A percentile compares a stretch with the other conserved stretches of the same genome.
Conservation (phyloP, 331 rosid species). For the Stylosanthes scabra region DNA sequence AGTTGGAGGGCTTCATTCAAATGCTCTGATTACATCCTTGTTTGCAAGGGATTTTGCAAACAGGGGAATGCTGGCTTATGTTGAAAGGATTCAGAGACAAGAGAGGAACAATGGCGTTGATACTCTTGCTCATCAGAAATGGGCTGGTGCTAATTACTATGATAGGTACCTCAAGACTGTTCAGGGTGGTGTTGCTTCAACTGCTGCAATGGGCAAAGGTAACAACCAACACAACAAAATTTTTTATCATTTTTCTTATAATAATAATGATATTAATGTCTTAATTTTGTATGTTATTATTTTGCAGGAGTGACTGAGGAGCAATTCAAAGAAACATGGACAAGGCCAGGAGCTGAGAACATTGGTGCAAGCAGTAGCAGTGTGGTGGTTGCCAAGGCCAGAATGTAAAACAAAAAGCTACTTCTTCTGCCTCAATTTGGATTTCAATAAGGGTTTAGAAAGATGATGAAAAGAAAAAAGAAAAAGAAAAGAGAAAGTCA, state of each 20-base stretch:
- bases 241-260: no score
- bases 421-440: slow-evolving; percentile 24
- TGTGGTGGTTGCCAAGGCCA: slow-evolving; percentile 81
- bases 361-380: slow-evolving; percentile 53
- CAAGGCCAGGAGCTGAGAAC: slow-evolving; percentile 69
- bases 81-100: slow-evolving; percentile 94
- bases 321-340: slow-evolving; percentile 91
- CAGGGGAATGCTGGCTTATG: slow-evolving; percentile 95
- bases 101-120: slow-evolving; percentile 92
- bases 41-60: slow-evolving; percentile 83
- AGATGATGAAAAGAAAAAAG: not conserved
- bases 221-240: no score
- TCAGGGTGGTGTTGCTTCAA: slow-evolving; percentile 93
- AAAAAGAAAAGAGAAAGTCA: no score
- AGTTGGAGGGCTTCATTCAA: slow-evolving; percentile 87
- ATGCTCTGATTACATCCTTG: slow-evolving; percentile 76
- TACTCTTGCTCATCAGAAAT: slow-evolving; percentile 96
- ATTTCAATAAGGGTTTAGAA: slow-evolving; percentile 46
- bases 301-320: slow-evolving; percentile 93
- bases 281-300: not conserved
- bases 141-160: slow-evolving; percentile 97
- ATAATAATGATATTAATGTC: no score
- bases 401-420: slow-evolving; percentile 52
- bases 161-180: slow-evolving; percentile 95
- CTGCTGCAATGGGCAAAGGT: slow-evolving; percentile 99